phyloP scores from a whole-genome alignment of 2,329 filamentous ascomycete species.

The Fonsecaea erecta region DNA sequence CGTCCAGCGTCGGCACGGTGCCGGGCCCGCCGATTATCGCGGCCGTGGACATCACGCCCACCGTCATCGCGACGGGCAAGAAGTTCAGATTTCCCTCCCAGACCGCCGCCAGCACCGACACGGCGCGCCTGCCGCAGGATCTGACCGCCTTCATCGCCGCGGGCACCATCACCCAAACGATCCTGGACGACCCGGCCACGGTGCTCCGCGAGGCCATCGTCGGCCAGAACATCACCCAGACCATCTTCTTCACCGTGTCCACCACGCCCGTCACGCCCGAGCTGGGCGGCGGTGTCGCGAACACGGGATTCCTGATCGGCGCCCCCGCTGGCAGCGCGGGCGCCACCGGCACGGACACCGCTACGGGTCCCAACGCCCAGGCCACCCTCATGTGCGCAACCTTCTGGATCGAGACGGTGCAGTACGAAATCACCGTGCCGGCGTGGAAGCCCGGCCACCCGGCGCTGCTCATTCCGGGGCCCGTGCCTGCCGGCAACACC shows the following conservation, averaged over 20 bases:
- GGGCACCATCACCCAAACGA: background rate
- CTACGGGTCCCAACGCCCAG: background rate
- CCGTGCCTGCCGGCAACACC: background rate
- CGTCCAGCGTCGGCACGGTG: background rate
- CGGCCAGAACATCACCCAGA: background rate
- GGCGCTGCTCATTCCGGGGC: background rate
- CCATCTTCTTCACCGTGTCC: constrained; percentile 2
- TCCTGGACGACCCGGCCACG: background rate
- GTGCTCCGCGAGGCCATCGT: constrained; percentile 2
- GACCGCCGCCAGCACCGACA: background rate
- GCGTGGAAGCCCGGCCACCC: constrained; percentile 3
- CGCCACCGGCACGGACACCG: background rate
- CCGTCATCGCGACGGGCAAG: background rate
- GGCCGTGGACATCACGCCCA: background rate
- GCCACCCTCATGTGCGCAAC: background rate
- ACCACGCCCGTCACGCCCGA: background rate
- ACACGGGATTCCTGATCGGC: constrained; percentile 1
- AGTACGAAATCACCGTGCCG: background rate
- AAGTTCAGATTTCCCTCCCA: background rate
- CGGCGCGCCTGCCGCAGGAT: background rate
- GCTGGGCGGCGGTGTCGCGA: background rate
- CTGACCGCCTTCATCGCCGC: background rate
- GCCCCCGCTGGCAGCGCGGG: background rate
- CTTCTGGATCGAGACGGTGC: constrained; percentile 4
- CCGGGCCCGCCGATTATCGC: background rate